Base-by-base conservation (phyloP, 352 stramenopile genomes). In the Globisporangium canariense region DNA sequence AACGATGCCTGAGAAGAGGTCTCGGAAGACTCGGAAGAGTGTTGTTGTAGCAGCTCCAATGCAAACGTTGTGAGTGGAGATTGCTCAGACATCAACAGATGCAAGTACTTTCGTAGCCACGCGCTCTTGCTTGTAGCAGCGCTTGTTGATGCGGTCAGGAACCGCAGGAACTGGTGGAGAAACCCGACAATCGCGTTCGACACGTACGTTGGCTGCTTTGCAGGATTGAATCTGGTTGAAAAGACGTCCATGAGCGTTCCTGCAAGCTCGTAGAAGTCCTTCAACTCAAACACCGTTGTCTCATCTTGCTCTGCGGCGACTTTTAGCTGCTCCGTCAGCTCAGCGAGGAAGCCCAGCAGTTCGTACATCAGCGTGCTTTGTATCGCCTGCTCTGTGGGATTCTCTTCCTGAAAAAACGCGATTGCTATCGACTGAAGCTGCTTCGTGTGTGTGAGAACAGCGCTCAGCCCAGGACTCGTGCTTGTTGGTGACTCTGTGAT, bases 151-250 rank as follows among this genome's bases (percentile, higher is more conserved):
- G 28, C 18, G 2, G 9, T 9, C 5, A 72, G 20, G 1, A 86
- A 50, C 6, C 57, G 20, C 2, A 72, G 67, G n/a, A 75, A 80
- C 47, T 70, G 61, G 20, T 64, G 60, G 3, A 86, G 11, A 46
- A 88, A 59, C 14, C 60, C 46, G 0, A 88, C 54, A 30, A 80
- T 66, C 18, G 66, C 73, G 45, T 69, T 81, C n/a, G 75, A 69
- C 10, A 91, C 57, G 64, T 75, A 89, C 46, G 77, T 74, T 14
- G 80, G 69, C 38, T 76, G 67, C n/a, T 45, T 64, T 0, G 4
- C 36, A 16, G 73, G 76, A 11, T 73, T 53, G 40, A 71, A 75
- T 5, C 6, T 68, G 60, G 4, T 28, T 30, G 32, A 61, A 43
- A 43, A 66, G 43, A 4, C 18, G 50, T 65, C 53, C 54, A 81